phyloP scores from a whole-genome alignment of 805 yeast genomes.

The Cyberlindnera mrakii region DNA sequence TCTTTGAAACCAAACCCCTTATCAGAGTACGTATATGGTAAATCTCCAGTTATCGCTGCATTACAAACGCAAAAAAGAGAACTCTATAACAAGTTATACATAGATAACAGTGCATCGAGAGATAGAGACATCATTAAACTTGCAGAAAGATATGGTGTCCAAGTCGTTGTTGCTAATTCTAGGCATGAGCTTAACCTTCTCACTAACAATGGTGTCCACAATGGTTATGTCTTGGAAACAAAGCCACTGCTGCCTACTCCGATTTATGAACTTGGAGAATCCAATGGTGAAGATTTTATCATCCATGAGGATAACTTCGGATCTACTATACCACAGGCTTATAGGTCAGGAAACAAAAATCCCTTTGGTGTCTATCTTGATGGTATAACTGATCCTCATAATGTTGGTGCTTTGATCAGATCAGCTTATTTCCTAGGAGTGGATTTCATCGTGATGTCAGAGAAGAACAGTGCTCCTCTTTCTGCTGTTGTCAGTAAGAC shows the following conservation, averaged over 20 bases:
- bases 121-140: conserved; percentile 38
- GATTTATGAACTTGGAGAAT: conserved; percentile 21
- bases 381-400: conserved; percentile 81
- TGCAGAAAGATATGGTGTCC: conserved; percentile 32
- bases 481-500: conserved; percentile 78
- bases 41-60: conserved; percentile 69
- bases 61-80: conserved; percentile 49
- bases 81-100: conserved; percentile 43
- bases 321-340: conserved; percentile 16
- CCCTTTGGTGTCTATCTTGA: conserved; percentile 77
- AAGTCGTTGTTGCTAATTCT: conserved; percentile 10
- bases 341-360: conserved; percentile 22
- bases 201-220: conserved; percentile 69
- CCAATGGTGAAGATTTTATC: conserved; percentile 11
- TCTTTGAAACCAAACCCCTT: conserved; percentile 36
- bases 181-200: conserved; percentile 51
- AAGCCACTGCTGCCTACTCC: conserved; percentile 39
- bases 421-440: conserved; percentile 79
- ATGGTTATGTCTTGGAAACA: conserved; percentile 71
- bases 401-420: conserved; percentile 76
- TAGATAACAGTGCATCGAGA: conserved; percentile 33
- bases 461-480: conserved; percentile 63
- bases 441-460: conserved; percentile 69
- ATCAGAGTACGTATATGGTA: conserved; percentile 70
- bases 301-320: conserved; percentile 24